Conservation (phyloP, 495 filamentous ascomycete genomes). For the Coniosporium apollinis region DNA sequence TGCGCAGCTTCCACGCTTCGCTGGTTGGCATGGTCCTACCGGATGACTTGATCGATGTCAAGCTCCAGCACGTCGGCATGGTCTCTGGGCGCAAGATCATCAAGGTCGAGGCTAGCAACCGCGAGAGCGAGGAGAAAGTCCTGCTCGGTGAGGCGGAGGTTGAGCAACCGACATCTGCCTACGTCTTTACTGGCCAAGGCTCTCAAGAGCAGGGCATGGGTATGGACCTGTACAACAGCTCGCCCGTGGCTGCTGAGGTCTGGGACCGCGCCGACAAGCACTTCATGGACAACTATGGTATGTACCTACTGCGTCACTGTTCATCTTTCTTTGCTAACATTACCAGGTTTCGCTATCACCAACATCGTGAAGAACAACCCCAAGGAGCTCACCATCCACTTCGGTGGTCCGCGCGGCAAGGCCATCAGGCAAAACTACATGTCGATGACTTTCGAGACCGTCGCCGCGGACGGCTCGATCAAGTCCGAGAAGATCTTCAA, state of each 20-base stretch:
- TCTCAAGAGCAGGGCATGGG: conserved; percentile 99
- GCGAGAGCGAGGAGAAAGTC: conserved; percentile 89
- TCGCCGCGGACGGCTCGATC: conserved; percentile 72
- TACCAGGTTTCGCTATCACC: conserved; percentile 73
- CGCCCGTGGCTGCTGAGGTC: conserved; percentile 84
- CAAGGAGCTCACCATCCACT: conserved; percentile 96
- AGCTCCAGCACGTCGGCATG: conserved; percentile 94
- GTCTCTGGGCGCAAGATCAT: conserved; percentile 96
- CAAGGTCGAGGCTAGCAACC: conserved; percentile 88
- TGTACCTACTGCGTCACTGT: conserved; percentile 15
- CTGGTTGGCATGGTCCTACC: conserved; percentile 96
- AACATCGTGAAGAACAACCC: conserved; percentile 99
- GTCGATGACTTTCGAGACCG: conserved; percentile 98
- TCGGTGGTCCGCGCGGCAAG: conserved; percentile 90
- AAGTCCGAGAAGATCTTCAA: conserved; percentile 99
- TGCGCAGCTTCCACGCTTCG: conserved; percentile 87
- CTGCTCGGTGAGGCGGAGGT: conserved; percentile 91
- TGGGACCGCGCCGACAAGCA: conserved; percentile 97
- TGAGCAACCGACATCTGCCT: conserved; percentile 91
- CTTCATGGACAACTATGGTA: conserved; percentile 97
- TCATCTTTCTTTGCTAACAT: conserved; percentile 24
- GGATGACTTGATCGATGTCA: conserved; percentile 85
- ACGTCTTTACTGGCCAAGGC: conserved; percentile 96
- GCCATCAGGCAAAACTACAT: conserved; percentile 98
- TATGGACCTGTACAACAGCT: conserved; percentile 94